A percentile compares a stretch with the other conserved stretches of the same genome.
phyloP scores from a whole-genome alignment of 2,329 filamentous ascomycete species.

The Polychaeton citri region DNA sequence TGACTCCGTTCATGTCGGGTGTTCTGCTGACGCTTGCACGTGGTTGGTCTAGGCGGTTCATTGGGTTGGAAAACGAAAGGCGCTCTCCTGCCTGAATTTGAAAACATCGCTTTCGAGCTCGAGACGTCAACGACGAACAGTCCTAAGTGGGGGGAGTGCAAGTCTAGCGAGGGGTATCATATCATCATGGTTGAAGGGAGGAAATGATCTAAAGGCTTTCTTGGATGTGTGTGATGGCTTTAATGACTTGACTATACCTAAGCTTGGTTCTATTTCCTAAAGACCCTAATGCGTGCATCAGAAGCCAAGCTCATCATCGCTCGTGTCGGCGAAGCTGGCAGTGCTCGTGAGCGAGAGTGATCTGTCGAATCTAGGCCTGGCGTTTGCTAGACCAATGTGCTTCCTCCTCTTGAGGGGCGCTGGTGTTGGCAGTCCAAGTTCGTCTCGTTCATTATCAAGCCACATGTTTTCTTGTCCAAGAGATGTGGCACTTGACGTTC shows the following conservation, averaged over 20 bases:
- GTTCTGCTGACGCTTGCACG: background rate
- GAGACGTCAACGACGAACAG: conserved; percentile 50
- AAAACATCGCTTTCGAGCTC: conserved; percentile 57
- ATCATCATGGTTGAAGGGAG: conserved; percentile 64
- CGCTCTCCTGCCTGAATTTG: conserved; percentile 54
- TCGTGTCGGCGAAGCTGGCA: background rate
- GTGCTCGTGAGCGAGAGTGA: background rate
- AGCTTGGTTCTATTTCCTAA: too few species aligned
- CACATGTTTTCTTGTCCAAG: too few species aligned
- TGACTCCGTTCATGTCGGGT: too few species aligned
- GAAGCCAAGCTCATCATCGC: background rate
- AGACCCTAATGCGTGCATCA: background rate
- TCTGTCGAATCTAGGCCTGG: background rate
- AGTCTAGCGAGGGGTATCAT: conserved; percentile 66
- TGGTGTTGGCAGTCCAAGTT: background rate
- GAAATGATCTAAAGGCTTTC: too few species aligned
- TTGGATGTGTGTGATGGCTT: too few species aligned
- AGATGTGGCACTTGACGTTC: too few species aligned
- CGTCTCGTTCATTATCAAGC: background rate
- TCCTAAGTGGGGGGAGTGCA: conserved; percentile 56
- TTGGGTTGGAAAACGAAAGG: conserved; percentile 63
- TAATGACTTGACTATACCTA: too few species aligned
- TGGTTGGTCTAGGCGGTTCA: conserved; percentile 51
- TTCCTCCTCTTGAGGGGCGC: background rate
- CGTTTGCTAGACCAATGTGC: background rate